Evolutionary conservation across 345 rosid genomes (phyloP).

Genomic region (Trapa incisa): DNA sequence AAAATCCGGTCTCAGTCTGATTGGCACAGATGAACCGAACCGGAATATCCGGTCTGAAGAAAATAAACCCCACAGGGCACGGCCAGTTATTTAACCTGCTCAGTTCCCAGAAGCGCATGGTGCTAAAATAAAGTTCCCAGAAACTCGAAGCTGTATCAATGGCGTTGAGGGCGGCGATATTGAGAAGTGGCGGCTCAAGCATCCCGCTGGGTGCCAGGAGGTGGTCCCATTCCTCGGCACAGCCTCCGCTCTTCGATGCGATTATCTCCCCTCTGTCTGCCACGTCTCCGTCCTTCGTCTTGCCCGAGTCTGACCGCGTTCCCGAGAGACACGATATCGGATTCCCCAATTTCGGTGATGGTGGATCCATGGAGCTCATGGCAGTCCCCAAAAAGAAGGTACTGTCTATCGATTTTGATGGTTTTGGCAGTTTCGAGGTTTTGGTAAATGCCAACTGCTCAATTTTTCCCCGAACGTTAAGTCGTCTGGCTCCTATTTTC

Average conservation of each 20-base stretch:
- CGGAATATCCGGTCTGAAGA: too few species aligned
- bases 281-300: conserved; percentile 11
- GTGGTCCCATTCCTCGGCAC: conserved; percentile 27
- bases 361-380: conserved; percentile 79
- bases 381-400: conserved; percentile 85
- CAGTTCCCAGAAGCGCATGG: background rate
- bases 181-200: conserved; percentile 23
- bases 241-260: conserved; percentile 20
- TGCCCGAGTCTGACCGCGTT: conserved; percentile 31
- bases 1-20: too few species aligned
- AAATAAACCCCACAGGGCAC: too few species aligned
- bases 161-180: conserved; percentile 34
- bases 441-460: background rate
- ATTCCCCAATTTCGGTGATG: conserved; percentile 26
- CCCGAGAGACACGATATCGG: conserved; percentile 15
- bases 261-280: conserved; percentile 4
- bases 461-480: background rate
- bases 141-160: conserved; percentile 7
- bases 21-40: too few species aligned
- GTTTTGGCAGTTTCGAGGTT: conserved; percentile 3
- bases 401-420: background rate
- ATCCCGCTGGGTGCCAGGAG: conserved; percentile 21
- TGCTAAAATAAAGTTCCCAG: too few species aligned
- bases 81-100: background rate
- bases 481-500: background rate